phyloP scores from a whole-genome alignment of 2,329 filamentous ascomycete genomes.

The Colletotrichum higginsianum region DNA sequence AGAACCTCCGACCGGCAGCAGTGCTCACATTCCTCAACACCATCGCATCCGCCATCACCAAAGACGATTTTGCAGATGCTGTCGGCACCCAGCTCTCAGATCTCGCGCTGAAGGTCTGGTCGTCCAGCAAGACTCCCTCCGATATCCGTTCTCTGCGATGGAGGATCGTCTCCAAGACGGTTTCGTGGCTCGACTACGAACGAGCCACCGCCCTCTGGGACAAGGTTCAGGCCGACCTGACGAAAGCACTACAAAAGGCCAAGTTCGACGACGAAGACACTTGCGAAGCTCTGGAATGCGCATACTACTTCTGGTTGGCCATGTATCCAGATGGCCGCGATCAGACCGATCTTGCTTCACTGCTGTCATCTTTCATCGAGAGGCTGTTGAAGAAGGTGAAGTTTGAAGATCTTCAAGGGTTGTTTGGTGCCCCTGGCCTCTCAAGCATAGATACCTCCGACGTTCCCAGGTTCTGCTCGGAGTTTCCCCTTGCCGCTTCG shows the following conservation, averaged over 20 bases:
- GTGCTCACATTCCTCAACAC: conserved; percentile 60
- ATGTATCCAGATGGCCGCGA: conserved; percentile 55
- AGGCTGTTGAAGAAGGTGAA: conserved; percentile 47
- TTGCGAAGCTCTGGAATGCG: conserved; percentile 59
- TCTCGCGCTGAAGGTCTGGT: conserved; percentile 48
- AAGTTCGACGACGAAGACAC: conserved; percentile 53
- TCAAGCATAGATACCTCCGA: conserved; percentile 1
- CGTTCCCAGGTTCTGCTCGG: conserved; percentile 28
- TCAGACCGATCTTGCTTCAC: conserved; percentile 48
- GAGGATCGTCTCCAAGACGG: conserved; percentile 55
- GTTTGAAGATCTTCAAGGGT: conserved; percentile 11
- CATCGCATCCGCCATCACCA: conserved; percentile 58
- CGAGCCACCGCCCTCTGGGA: conserved; percentile 53
- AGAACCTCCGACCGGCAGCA: conserved; percentile 49
- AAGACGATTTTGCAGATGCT: conserved; percentile 60
- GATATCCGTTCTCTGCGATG: conserved; percentile 56
- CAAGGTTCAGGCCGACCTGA: conserved; percentile 50
- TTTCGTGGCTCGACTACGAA: conserved; percentile 53
- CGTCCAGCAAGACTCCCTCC: conserved; percentile 48
- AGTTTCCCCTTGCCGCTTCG: conserved; percentile 35
- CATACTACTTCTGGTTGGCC: conserved; percentile 55
- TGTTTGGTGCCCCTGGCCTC: conserved; percentile 2
- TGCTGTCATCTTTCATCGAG: conserved; percentile 53
- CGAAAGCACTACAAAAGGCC: conserved; percentile 52
- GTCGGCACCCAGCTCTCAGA: conserved; percentile 57